Base-by-base conservation (phyloP, 75 land plant genomes). In the Selaginella tamariscina region DNA sequence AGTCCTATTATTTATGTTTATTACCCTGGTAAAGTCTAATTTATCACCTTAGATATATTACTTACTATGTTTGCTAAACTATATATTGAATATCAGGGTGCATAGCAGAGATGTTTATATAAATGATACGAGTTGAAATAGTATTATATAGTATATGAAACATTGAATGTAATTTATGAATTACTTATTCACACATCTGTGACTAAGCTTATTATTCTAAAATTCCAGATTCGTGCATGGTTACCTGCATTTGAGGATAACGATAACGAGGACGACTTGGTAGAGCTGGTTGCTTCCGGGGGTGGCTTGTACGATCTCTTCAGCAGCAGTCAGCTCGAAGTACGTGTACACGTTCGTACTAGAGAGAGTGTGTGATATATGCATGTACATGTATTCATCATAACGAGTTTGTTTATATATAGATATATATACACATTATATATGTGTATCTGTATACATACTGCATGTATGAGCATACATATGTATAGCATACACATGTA, bases 241-340 rank as follows among this genome's bases (percentile, higher is more conserved):
- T 21, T 29, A 11, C 1, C 31, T 29, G 70, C 23, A 24, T 73
- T 30, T 28, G 71, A 90, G 96, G 80, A 80, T 18, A 72, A 57
- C 28, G 86, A 84, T 24, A 77, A 80, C 21, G 62, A 59, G 23
- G 23, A 59, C 62, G 79, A 85, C 76, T 44, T 95, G 55, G 76
- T 91, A 70, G 88, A 85, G 26, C 65, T 91, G 56, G 87, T 85
- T 74, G 85, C 97, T 8, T 71, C 81, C 29, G 67, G 83, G 28
- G 81, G 86, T 32, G 88, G 77, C 27, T 74, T 95, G 32, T 72
- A 81, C 24, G 76, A 72, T 27, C 80, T 95, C 71, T 95, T 95
- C 69, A 95, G 92, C 69, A 87, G 82, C 62, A 85, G 77, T 21
- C 99, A 95, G 67, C 72, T 95, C 73, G 86, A 95, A 90, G 94